These are phyloP conservation scores for Senecio squalidus DNA, from an alignment of 140 eudicot genomes.

Conservation along the genomic window DNA sequence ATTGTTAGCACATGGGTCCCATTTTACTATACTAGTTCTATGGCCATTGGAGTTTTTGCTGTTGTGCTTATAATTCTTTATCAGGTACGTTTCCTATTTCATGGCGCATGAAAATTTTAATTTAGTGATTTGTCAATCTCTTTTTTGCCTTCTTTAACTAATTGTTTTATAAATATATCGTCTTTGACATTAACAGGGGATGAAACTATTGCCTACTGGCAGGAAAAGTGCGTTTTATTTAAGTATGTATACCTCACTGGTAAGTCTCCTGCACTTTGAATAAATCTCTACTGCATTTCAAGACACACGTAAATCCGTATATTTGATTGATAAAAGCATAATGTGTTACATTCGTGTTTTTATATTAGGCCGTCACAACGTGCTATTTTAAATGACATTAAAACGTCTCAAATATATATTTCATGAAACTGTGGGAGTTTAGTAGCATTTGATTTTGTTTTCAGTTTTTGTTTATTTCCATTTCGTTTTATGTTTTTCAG, in stretches of 20 bases:
- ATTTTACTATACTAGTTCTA: slow-evolving; percentile 87
- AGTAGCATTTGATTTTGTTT: neutral
- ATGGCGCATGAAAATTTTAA: neutral
- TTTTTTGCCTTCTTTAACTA: neutral
- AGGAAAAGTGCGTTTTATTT: slow-evolving; percentile 76
- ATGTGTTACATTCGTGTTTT: neutral
- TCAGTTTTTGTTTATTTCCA: slow-evolving; percentile 1
- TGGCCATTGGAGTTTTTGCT: slow-evolving; percentile 80
- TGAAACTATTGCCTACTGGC: slow-evolving; percentile 92
- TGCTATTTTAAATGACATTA: neutral
- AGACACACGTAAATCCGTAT: neutral
- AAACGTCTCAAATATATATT: neutral
- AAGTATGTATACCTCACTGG: slow-evolving; percentile 64
- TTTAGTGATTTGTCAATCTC: neutral
- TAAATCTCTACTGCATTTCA: neutral
- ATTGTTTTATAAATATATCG: neutral
- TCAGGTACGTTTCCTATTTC: slow-evolving; percentile 50
- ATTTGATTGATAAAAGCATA: neutral
- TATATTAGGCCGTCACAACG: slow-evolving; percentile 1
- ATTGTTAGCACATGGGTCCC: slow-evolving; percentile 85
- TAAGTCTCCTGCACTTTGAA: slow-evolving; percentile 24
- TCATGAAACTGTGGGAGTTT: neutral
- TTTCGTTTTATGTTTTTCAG: slow-evolving; percentile 33
- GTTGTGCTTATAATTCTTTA: slow-evolving; percentile 78
- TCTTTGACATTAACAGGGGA: slow-evolving; percentile 52